Base-by-base conservation (phyloP, 495 filamentous ascomycete genomes). In the Glonium stellatum region DNA sequence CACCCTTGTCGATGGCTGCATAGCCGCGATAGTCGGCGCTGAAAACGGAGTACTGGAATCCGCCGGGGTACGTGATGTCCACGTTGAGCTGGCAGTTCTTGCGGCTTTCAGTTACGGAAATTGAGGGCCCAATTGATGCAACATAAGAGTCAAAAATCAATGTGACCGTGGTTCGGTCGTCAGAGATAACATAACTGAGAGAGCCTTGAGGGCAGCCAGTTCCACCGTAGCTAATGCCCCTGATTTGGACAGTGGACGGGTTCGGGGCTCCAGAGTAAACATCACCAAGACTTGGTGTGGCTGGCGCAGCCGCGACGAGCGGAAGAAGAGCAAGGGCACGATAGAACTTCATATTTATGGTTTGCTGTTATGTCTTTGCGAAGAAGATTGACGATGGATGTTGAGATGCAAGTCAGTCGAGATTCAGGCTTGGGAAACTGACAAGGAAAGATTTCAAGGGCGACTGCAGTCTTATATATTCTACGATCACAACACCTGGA, bases 171-270 rank as follows among this genome's bases (percentile, higher is more conserved):
- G 77, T 78, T 70, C 73, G 73, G 67, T 83, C 79, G 15, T 71
- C 63, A 22, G 79, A 78, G 67, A 83, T 71, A 63, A 73, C 73
- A 52, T 73, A 77, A 37, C 75, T 72, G 27, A 82, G 74, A 54
- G 75, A 72, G 46, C 75, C 74, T 67, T 82, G 78, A 22, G 77
- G 78, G 68, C 81, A 84, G 25, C 80, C 80, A 65, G 76, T 82
- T 55, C 81, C 81, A 53, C 73, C 78, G 65, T 76, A 80, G n/a
- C 71, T 70, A 46, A 80, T 67, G 54, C 66, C 71, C 8, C 58
- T 58, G 65, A 79, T 76, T 23, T 56, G 18, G 35, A 68, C 65
- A 55, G 61, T 12, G 9, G 22, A 58, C 22, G 48, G 12, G 35
- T 59, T 23, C 22, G 37, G 49, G 36, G 55, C 47, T 9, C 52